Evolutionary conservation across 495 filamentous ascomycete genomes (phyloP), one percentile per base, ranked within the genome.

Genomic region (Penicillium angulare): DNA sequence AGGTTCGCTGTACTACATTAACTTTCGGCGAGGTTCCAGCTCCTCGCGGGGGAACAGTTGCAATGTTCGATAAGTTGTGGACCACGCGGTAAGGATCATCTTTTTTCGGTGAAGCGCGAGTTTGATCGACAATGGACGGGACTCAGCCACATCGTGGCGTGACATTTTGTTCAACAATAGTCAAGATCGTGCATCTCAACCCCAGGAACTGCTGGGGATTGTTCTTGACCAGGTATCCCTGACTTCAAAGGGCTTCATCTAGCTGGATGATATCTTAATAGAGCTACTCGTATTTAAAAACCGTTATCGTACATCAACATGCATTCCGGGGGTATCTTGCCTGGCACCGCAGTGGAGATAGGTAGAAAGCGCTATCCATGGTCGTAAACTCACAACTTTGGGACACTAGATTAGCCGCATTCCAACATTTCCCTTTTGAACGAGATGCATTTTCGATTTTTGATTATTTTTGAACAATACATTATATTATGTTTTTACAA

Each of bases 131-230:
- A 29, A 8, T n/a, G n/a, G 16, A 20, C n/a, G 7, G 17, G 10
- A n/a, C 55, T 49, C 45, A 57, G 55, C 55, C 55, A 57, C 55
- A 52, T 2, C 34, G 55, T 57, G 55, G 55, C 55, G 55, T 32
- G n/a, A 29, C 26, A n/a, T 17, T 21, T 41, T n/a, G 21, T 15
- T 9, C 13, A 27, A 13, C 40, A 0, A 29, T n/a, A n/a, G n/a
- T n/a, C n/a, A 44, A 29, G 15, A 18, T 12, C 41, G 17, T 44
- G 41, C 23, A 44, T 20, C 40, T 43, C 15, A 4, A 20, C 8
- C 21, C 12, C 22, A n/a, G 16, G 13, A 21, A 42, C 12, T 31
- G 8, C 12, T 29, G 22, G 24, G 17, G 40, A 18, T 20, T 3
- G 5, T 40, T 23, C 1, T 3, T 35, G 33, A 35, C 33, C 12